A percentile compares a stretch with the other conserved stretches of the same genome.
These are phyloP conservation scores for Podila clonocystis DNA, from an alignment of 192 early-diverging fungal genomes.

Conservation along the genomic window DNA sequence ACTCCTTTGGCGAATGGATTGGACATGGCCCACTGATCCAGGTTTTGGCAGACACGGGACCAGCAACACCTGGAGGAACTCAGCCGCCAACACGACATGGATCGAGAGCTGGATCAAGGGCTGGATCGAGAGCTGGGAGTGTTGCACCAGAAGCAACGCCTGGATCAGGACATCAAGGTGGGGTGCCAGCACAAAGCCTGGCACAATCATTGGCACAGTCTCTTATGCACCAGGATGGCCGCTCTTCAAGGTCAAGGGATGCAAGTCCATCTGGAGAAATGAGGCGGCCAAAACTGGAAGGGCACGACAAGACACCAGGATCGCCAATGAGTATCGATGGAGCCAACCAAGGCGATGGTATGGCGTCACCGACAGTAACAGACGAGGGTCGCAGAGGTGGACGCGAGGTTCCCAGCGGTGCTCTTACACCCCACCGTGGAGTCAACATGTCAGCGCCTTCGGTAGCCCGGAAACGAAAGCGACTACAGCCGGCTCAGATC, in stretches of 20 bases:
- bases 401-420: conserved; percentile 5
- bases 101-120: conserved; percentile 23
- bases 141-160: conserved; percentile 15
- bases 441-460: conserved; percentile 34
- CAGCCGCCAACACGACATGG: conserved; percentile 24
- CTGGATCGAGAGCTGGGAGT: conserved; percentile 32
- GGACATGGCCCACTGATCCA: conserved; percentile 43
- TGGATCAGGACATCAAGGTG: conserved; percentile 12
- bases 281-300: conserved; percentile 13
- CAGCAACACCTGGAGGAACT: conserved; percentile 19
- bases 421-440: conserved; percentile 29
- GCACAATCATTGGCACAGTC: conserved; percentile 39
- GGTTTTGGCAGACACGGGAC: conserved; percentile 27
- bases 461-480: conserved; percentile 38
- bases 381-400: neutral
- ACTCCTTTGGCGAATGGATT: conserved; percentile 58
- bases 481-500: conserved; percentile 45
- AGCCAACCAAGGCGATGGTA: conserved; percentile 16
- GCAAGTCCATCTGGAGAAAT: conserved; percentile 16
- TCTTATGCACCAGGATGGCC: conserved; percentile 21
- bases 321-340: conserved; percentile 27
- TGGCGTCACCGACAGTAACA: conserved; percentile 6
- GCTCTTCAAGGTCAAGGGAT: conserved; percentile 10
- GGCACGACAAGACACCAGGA: conserved; percentile 5
- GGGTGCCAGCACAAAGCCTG: conserved; percentile 33